Evolutionary conservation across 2,329 filamentous ascomycete species (phyloP).

Genomic region (Cucurbitaria berberidis): DNA sequence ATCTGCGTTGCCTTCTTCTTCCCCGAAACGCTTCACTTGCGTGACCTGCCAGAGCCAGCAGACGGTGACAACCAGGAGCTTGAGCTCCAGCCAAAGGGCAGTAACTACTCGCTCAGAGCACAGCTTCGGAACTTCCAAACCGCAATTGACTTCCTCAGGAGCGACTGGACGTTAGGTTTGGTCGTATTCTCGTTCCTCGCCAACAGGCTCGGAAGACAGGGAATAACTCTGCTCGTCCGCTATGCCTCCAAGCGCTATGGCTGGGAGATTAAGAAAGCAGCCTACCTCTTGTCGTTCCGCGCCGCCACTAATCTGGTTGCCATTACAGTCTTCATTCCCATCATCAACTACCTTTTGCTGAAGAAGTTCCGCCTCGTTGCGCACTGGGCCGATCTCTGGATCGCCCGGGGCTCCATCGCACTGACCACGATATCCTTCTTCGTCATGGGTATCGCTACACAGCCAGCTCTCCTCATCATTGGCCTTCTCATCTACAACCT

Average conservation of each 20-base stretch:
- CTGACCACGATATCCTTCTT: conserved; percentile 54
- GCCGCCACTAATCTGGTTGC: conserved; percentile 56
- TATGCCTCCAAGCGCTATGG: conserved; percentile 60
- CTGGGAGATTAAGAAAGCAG: conserved; percentile 54
- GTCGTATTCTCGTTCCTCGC: conserved; percentile 54
- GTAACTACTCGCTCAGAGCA: conserved; percentile 31
- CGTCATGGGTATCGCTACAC: conserved; percentile 54
- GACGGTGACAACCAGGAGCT: conserved; percentile 21
- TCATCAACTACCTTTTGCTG: conserved; percentile 48
- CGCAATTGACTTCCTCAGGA: conserved; percentile 49
- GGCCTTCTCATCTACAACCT: conserved; percentile 56
- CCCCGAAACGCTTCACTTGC: conserved; percentile 45
- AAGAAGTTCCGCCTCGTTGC: conserved; percentile 45
- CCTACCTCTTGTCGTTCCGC: conserved; percentile 54
- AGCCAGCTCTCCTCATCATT: conserved; percentile 51
- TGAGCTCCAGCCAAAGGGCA: conserved; percentile 21
- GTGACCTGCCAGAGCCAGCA: conserved; percentile 37
- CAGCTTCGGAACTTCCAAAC: conserved; percentile 46
- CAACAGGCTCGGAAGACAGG: conserved; percentile 56
- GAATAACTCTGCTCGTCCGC: conserved; percentile 56
- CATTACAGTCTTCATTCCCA: conserved; percentile 55
- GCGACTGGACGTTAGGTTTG: conserved; percentile 52
- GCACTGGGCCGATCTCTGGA: conserved; percentile 54
- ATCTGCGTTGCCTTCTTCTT: conserved; percentile 36
- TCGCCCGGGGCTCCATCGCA: conserved; percentile 55